A percentile compares a stretch with the other conserved stretches of the same genome.
phyloP scores from a whole-genome alignment of 1,139 yeast genomes.

The Martiniozyma asiatica region DNA sequence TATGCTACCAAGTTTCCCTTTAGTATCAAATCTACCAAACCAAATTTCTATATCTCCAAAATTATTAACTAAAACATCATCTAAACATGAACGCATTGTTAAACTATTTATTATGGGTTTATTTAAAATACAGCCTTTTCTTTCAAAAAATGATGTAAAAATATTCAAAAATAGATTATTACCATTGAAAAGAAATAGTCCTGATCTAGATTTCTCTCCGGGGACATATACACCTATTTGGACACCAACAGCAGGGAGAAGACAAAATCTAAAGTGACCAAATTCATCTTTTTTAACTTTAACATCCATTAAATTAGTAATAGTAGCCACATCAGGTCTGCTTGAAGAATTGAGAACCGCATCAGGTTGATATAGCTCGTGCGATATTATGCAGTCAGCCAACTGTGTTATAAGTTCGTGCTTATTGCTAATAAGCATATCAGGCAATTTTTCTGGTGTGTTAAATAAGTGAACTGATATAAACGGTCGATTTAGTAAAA shows the following conservation, averaged over 20 bases:
- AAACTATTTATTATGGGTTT: conserved; percentile 12
- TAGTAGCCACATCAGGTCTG: too few relatives aligned
- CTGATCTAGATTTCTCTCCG: conserved; percentile 7
- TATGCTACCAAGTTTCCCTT: conserved; percentile 14
- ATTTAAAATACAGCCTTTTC: conserved; percentile 16
- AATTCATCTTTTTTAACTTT: conserved; percentile 9
- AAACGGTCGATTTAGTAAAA: too few relatives aligned
- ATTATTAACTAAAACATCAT: conserved; percentile 7
- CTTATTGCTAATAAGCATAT: too few relatives aligned
- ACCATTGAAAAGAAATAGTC: conserved; percentile 16
- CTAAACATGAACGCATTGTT: conserved; percentile 9
- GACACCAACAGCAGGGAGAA: conserved; percentile 16
- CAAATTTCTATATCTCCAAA: conserved; percentile 6
- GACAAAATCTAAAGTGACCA: conserved; percentile 20
- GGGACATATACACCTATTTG: conserved; percentile 18
- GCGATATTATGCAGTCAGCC: too few relatives aligned
- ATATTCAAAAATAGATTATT: conserved; percentile 14
- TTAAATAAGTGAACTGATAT: too few relatives aligned
- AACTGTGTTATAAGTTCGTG: too few relatives aligned
- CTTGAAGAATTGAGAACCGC: too few relatives aligned
- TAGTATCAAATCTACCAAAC: conserved; percentile 15
- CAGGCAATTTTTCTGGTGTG: too few relatives aligned
- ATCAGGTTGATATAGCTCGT: too few relatives aligned
- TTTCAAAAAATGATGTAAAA: conserved; percentile 14
- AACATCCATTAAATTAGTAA: conserved; percentile 16